phyloP scores from a whole-genome alignment of 768 basidiomycete genomes.

The Tremella mesenterica region DNA sequence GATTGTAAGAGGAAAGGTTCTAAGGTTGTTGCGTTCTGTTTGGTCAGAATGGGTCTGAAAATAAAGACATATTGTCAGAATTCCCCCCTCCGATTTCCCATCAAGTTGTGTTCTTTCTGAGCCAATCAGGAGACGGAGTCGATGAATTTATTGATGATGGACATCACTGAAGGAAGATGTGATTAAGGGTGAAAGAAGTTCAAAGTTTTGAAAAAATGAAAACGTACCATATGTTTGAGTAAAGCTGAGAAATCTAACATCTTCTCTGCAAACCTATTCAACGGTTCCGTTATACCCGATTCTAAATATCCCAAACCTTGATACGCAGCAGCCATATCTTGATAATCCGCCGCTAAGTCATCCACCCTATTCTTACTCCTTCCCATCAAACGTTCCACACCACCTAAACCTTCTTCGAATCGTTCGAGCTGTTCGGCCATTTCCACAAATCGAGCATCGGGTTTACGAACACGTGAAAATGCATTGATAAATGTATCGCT shows the following conservation, averaged over 20 bases:
- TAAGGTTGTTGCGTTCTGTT: slow-evolving; percentile 75
- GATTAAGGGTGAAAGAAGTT: too few species aligned
- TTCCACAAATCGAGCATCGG: slow-evolving; percentile 85
- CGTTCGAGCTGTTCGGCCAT: slow-evolving; percentile 91
- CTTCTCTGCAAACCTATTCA: slow-evolving; percentile 94
- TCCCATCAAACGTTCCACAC: slow-evolving; percentile 71
- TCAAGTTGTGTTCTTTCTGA: not conserved
- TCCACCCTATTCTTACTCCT: slow-evolving; percentile 71
- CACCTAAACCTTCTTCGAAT: slow-evolving; percentile 84
- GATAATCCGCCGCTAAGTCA: slow-evolving; percentile 93
- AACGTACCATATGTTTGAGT: slow-evolving; percentile 66
- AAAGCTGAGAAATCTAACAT: slow-evolving; percentile 89
- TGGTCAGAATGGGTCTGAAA: not conserved
- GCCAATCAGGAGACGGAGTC: slow-evolving; percentile 7
- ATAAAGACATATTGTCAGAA: too few species aligned
- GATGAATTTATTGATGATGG: too few species aligned
- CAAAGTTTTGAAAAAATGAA: not conserved
- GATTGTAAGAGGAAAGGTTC: slow-evolving; percentile 86
- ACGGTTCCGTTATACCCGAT: slow-evolving; percentile 93
- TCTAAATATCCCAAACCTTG: slow-evolving; percentile 97
- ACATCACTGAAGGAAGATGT: not conserved
- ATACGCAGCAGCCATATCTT: slow-evolving; percentile 89
- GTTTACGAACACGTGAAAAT: slow-evolving; percentile 89
- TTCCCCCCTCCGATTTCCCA: not conserved
- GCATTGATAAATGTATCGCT: slow-evolving; percentile 95